phyloP scores from a whole-genome alignment of 768 basidiomycete genomes.

The Bullera alba region DNA sequence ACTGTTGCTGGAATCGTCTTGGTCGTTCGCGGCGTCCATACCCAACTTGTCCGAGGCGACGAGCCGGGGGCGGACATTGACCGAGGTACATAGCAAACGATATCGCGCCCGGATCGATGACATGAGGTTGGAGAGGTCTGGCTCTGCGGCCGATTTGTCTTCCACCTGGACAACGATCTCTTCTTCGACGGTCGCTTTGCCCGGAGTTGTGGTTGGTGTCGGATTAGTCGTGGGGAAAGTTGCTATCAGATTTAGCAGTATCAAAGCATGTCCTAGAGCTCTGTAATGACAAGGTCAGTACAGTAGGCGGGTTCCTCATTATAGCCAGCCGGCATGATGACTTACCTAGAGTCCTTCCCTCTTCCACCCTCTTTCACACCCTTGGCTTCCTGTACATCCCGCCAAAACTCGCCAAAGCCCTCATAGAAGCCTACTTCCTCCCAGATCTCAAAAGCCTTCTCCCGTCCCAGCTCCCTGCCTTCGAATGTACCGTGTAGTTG shows the following conservation, averaged over 20 bases:
- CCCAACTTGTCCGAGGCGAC: slow-evolving; percentile 5
- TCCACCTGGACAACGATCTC: too few species aligned
- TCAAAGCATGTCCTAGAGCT: slow-evolving; percentile 56
- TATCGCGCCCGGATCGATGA: slow-evolving; percentile 82
- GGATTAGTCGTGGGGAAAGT: slow-evolving; percentile 59
- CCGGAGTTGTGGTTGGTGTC: not conserved
- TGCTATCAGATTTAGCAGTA: slow-evolving; percentile 63
- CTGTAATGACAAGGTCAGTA: slow-evolving; percentile 14
- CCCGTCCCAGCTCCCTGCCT: slow-evolving; percentile 76
- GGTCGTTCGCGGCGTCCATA: not conserved
- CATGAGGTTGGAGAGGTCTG: slow-evolving; percentile 68
- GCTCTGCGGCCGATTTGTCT: slow-evolving; percentile 11
- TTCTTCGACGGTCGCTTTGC: not conserved
- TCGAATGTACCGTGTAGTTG: slow-evolving; percentile 83
- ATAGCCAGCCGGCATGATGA: not conserved
- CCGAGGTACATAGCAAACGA: slow-evolving; percentile 70
- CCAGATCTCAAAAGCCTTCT: slow-evolving; percentile 93
- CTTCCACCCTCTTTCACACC: not conserved
- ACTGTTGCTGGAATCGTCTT: not conserved
- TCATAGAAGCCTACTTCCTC: slow-evolving; percentile 93
- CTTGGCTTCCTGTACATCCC: slow-evolving; percentile 5
- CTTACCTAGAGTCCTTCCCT: slow-evolving; percentile 45
- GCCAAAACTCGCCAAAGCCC: slow-evolving; percentile 68
- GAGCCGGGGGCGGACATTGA: slow-evolving; percentile 59
- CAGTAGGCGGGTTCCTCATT: not conserved